These are phyloP conservation scores for Geranium rotundifolium DNA, from an alignment of 345 rosid species.

Conservation along the genomic window DNA sequence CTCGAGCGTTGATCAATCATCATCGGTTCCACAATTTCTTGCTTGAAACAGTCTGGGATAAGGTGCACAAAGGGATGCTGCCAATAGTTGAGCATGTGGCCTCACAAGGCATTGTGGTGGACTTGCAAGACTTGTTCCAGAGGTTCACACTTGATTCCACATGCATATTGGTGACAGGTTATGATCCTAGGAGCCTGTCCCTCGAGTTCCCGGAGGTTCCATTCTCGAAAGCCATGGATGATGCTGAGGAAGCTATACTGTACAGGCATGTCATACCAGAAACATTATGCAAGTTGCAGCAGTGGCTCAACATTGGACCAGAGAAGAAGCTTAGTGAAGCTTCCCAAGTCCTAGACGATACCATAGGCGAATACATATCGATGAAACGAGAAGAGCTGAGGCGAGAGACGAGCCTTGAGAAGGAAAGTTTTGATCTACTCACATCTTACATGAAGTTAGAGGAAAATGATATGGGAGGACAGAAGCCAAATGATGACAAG, in stretches of 20 bases:
- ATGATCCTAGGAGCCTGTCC: conserved; percentile 28
- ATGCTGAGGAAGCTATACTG: conserved; percentile 32
- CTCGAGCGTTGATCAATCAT: conserved; percentile 21
- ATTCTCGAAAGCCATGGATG: conserved; percentile 23
- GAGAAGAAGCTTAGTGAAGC: conserved; percentile 30
- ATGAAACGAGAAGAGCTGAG: conserved; percentile 19
- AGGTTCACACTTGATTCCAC: conserved; percentile 35
- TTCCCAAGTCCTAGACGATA: conserved; percentile 10
- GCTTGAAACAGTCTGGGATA: conserved; percentile 11
- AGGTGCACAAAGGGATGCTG: conserved; percentile 28
- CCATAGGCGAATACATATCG: conserved; percentile 14
- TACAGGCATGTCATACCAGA: conserved; percentile 29
- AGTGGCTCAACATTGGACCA: conserved; percentile 25
- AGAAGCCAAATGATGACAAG: conserved; percentile 7
- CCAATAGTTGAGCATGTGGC: conserved; percentile 31
- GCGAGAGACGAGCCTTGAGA: neutral
- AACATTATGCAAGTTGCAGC: conserved; percentile 34
- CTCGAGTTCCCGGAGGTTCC: conserved; percentile 18
- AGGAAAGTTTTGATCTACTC: conserved; percentile 23
- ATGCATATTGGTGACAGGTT: conserved; percentile 27
- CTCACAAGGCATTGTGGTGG: conserved; percentile 15
- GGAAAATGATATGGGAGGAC: conserved; percentile 5
- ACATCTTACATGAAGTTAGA: conserved; percentile 21
- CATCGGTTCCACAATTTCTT: conserved; percentile 15
- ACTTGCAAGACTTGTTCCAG: conserved; percentile 35